A percentile compares a stretch with the other conserved stretches of the same genome.
phyloP scores from a whole-genome alignment of 2,329 filamentous ascomycete species.

The Fusarium sacchari region DNA sequence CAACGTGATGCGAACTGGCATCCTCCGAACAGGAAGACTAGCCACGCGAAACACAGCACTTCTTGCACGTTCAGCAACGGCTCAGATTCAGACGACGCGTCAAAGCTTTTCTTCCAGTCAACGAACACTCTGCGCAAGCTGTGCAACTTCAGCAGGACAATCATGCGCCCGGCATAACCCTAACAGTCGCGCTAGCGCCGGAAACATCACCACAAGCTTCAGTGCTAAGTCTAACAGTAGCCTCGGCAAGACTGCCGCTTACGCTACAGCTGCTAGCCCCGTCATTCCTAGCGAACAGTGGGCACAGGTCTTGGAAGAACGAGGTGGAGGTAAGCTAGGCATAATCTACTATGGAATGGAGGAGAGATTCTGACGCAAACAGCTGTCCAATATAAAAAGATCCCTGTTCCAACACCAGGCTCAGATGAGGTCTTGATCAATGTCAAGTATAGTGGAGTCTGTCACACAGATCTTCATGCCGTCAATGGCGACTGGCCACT shows the following conservation, averaged over 20 bases:
- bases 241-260: constrained; percentile 26
- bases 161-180: constrained; percentile 27
- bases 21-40: constrained; percentile 20
- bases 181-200: constrained; percentile 14
- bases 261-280: constrained; percentile 33
- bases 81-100: neutral
- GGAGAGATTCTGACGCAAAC: neutral
- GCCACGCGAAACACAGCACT: constrained; percentile 21
- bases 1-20: constrained; percentile 29
- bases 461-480: constrained; percentile 81
- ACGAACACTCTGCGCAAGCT: constrained; percentile 23
- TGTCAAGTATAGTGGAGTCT: constrained; percentile 88
- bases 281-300: constrained; percentile 82
- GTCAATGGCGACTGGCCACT: constrained; percentile 89
- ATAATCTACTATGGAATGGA: accelerated
- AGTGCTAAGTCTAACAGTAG: constrained; percentile 13
- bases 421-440: constrained; percentile 90
- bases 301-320: constrained; percentile 86
- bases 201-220: constrained; percentile 16
- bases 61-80: constrained; percentile 20
- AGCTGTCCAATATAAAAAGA: constrained; percentile 76
- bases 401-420: constrained; percentile 79
- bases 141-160: constrained; percentile 13
- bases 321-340: constrained; percentile 65
- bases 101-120: constrained; percentile 33